Evolutionary conservation across 495 filamentous ascomycete species (phyloP).

Genomic region (Aspergillus haitiensis): DNA sequence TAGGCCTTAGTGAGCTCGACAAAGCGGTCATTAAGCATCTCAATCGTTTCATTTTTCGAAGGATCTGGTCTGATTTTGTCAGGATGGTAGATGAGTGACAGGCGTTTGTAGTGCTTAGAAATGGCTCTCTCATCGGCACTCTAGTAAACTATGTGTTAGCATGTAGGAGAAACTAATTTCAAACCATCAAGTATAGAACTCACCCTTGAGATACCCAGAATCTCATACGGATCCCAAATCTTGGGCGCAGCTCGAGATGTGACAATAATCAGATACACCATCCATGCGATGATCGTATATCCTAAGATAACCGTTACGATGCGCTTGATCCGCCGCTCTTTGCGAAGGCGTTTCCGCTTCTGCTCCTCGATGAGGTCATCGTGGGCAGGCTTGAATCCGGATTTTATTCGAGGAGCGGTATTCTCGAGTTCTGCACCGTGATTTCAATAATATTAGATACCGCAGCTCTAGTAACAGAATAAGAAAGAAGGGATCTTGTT

Average conservation of each 20-base stretch:
- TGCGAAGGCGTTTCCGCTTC: constrained; percentile 84
- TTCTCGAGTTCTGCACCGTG: constrained; percentile 57
- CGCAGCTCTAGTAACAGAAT: background rate
- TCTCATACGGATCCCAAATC: constrained; percentile 95
- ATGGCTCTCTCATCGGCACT: constrained; percentile 85
- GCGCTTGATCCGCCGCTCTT: constrained; percentile 87
- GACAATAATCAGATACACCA: constrained; percentile 85
- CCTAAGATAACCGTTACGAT: constrained; percentile 71
- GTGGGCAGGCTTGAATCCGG: constrained; percentile 80
- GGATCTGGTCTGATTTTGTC: constrained; percentile 85
- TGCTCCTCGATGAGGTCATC: constrained; percentile 79
- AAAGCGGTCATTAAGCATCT: constrained; percentile 80
- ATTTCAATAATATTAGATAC: background rate
- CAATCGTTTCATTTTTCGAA: constrained; percentile 83
- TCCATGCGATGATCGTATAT: constrained; percentile 83
- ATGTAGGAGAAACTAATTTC: background rate
- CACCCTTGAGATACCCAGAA: constrained; percentile 81
- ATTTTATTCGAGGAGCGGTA: constrained; percentile 66
- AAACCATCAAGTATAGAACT: constrained; percentile 21
- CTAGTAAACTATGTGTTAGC: constrained; percentile 38
- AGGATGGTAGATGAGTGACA: constrained; percentile 85
- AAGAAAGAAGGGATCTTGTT: constrained; percentile 14
- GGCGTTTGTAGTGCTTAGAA: constrained; percentile 80
- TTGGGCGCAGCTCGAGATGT: constrained; percentile 71
- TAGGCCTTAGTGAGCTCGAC: constrained; percentile 96